Evolutionary conservation across 176 grass and related monocot species (phyloP).

Genomic region (Oryza brachyantha): DNA sequence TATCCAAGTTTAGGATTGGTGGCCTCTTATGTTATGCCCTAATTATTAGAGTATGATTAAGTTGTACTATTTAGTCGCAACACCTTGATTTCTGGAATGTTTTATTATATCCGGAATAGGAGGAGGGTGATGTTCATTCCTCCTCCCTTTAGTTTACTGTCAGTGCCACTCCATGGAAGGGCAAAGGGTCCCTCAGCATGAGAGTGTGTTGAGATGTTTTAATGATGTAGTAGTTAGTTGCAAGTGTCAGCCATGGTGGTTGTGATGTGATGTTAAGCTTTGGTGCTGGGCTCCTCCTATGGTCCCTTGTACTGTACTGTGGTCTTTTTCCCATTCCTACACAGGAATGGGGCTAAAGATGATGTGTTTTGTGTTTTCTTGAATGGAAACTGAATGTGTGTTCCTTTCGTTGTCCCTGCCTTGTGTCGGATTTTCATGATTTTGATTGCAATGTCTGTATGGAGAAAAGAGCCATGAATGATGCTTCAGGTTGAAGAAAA

Average conservation of each 20-base stretch:
- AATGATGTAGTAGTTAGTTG: slow-evolving; percentile 38
- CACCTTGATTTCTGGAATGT: slow-evolving; percentile 32
- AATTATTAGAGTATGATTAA: slow-evolving; percentile 5
- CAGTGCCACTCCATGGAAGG: slow-evolving; percentile 43
- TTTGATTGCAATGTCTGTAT: slow-evolving; percentile 3
- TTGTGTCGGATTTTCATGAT: not conserved
- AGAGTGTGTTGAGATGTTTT: slow-evolving; percentile 33
- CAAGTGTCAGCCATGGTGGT: slow-evolving; percentile 39
- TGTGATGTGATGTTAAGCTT: slow-evolving; percentile 34
- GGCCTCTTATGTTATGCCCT: not conserved
- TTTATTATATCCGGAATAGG: slow-evolving; percentile 35
- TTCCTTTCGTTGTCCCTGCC: not conserved
- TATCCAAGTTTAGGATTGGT: slow-evolving; percentile 32
- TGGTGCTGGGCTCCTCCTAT: slow-evolving; percentile 18
- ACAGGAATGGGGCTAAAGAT: slow-evolving; percentile 32
- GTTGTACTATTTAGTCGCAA: not conserved
- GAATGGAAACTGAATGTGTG: slow-evolving; percentile 20
- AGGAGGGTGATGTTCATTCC: slow-evolving; percentile 11
- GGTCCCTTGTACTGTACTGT: slow-evolving; percentile 28
- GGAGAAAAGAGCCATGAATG: not conserved
- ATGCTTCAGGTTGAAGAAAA: slow-evolving; percentile 37
- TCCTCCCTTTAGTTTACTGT: slow-evolving; percentile 24
- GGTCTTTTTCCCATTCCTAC: slow-evolving; percentile 18
- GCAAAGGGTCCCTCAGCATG: slow-evolving; percentile 37
- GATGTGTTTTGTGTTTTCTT: slow-evolving; percentile 27